Base-by-base conservation (phyloP, 306 rosid genomes). In the Urtica urens region DNA sequence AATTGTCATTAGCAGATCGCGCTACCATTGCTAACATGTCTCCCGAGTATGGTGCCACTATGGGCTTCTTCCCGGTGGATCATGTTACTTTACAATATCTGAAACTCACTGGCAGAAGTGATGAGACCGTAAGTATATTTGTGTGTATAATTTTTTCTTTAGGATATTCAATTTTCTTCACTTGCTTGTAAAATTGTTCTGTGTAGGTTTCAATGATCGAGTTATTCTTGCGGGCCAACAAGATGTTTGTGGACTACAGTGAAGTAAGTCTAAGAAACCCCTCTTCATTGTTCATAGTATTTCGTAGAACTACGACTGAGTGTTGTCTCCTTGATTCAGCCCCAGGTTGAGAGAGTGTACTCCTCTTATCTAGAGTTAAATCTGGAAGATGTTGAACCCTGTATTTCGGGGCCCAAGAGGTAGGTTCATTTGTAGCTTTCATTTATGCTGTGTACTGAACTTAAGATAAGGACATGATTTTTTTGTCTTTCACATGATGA, bases 1-100 rank as follows among this genome's bases (percentile, higher is more conserved):
- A 80, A 45, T 64, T 87, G 57, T 70, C 96, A 50, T 72, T 87
- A 56, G 93, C 96, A 21, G 94, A 87, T 67, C 86, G 96, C 63
- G 96, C 96, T 38, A 87, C 96, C 55, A 83, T 83, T 62, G 96
- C 96, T 20, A 87, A 87, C 76, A 87, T 83, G 94, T 87, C 87
- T 57, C 96, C 94, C 1, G 96, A 87, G 63, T 87, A 83, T 41
- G 96, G 94, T 58, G 96, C 96, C 52, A 88, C 96, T 24, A 88
- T 83, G 96, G 96, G 96, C 63, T 88, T 83, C 76, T 88, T 88
- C 78, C 96, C 94, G 18, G 96, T 88, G 51, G 96, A 88, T 66
- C 96, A 76, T 68, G 86, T 88, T 53, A 83, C 94, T n/a, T 58
- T 88, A 68, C 93, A 88, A 38, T 88, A 88, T 66, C 76, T 88